phyloP scores from a whole-genome alignment of 108 stramenopile species.

The Pseudonitzschia multiseries region DNA sequence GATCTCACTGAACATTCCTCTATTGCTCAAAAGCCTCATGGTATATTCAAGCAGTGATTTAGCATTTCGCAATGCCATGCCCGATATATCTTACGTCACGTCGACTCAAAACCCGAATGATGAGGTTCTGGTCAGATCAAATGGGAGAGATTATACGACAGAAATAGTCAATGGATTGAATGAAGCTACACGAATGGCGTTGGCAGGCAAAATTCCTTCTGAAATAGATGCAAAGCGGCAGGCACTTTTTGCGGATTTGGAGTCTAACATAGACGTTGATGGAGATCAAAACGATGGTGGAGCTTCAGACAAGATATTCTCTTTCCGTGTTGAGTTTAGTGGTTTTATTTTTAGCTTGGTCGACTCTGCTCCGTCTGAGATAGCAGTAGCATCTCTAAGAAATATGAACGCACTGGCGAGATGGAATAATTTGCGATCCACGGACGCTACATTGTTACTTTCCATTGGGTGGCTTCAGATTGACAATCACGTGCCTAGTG shows the following conservation, averaged over 20 bases:
- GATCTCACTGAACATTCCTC: neutral
- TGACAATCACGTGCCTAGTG: slow-evolving; percentile 75
- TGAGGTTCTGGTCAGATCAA: neutral
- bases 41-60: slow-evolving; percentile 13
- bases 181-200: slow-evolving; percentile 24
- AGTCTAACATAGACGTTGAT: neutral
- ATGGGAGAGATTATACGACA: slow-evolving; percentile 6
- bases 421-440: slow-evolving; percentile 57
- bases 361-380: slow-evolving; percentile 67
- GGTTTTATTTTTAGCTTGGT: slow-evolving; percentile 69
- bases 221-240: slow-evolving; percentile 42
- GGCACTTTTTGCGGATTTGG: slow-evolving; percentile 37
- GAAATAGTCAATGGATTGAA: slow-evolving; percentile 26
- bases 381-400: slow-evolving; percentile 54
- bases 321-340: slow-evolving; percentile 46
- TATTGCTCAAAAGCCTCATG: slow-evolving; percentile 17
- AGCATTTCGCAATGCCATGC: slow-evolving; percentile 22
- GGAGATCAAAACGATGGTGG: slow-evolving; percentile 14
- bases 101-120: neutral
- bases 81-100: slow-evolving; percentile 32
- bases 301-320: slow-evolving; percentile 38
- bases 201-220: slow-evolving; percentile 28
- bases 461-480: slow-evolving; percentile 72
- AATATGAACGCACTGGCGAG: slow-evolving; percentile 52
- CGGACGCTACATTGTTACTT: slow-evolving; percentile 43